Percentiles rank a stretch among this genome's conserved stretches.
Conservation (phyloP, 495 filamentous ascomycete genomes). For the Podospora tetraspora region DNA sequence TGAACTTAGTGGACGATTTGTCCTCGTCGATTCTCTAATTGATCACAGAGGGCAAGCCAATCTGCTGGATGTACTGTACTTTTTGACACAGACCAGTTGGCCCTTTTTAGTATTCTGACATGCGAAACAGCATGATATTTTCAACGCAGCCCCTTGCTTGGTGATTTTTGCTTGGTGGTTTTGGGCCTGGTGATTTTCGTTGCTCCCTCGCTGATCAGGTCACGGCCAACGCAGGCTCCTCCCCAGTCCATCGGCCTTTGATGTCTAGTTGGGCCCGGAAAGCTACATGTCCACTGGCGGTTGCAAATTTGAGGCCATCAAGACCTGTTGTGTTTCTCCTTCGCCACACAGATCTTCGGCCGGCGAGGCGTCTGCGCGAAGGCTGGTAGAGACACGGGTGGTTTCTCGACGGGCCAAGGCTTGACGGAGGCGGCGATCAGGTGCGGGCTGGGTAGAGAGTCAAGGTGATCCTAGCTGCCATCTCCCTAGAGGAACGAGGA, state of each 20-base stretch:
- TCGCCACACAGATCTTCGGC: neutral
- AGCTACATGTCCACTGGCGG: neutral
- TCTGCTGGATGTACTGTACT: conserved; percentile 17
- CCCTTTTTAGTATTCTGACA: conserved; percentile 20
- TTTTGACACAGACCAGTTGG: conserved; percentile 15
- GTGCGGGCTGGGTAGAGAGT: neutral
- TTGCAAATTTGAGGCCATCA: neutral
- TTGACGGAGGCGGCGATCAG: neutral
- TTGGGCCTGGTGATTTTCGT: neutral
- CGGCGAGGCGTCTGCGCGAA: neutral
- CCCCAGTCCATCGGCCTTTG: neutral
- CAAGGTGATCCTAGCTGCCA: neutral
- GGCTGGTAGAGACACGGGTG: neutral
- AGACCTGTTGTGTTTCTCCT: neutral
- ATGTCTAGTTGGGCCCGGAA: neutral
- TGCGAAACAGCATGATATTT: conserved; percentile 18
- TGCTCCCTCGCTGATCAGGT: neutral
- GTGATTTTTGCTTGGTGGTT: neutral
- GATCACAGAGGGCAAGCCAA: conserved; percentile 15
- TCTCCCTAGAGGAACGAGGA: neutral
- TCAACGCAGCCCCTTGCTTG: neutral
- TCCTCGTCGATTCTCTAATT: conserved; percentile 21
- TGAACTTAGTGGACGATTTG: conserved; percentile 14
- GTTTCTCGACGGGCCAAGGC: neutral
- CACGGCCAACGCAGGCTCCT: neutral